Percentiles rank a stretch among this genome's conserved stretches.
Evolutionary conservation across 352 stramenopile genomes (phyloP).

Genomic region (Bremia lactucae): DNA sequence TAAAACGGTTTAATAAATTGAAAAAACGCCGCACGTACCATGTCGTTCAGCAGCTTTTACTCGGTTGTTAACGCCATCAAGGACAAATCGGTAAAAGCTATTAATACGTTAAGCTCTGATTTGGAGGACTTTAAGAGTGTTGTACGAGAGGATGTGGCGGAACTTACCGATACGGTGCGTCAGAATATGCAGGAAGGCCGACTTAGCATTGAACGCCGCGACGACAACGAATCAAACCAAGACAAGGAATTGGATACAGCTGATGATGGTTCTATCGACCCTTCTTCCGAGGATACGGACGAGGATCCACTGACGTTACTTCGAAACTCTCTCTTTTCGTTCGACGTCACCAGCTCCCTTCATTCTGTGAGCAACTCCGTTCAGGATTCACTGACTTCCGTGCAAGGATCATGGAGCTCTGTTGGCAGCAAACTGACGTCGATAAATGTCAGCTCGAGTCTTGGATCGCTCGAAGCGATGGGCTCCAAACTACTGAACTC

Average conservation of each 20-base stretch:
- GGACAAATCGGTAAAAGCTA: slow-evolving; percentile 56
- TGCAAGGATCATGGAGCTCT: slow-evolving; percentile 24
- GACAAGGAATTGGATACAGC: slow-evolving; percentile 4
- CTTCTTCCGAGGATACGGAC: too few relatives aligned
- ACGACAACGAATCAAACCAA: slow-evolving; percentile 21
- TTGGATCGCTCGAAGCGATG: slow-evolving; percentile 44
- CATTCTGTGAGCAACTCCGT: slow-evolving; percentile 26
- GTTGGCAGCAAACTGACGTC: slow-evolving; percentile 24
- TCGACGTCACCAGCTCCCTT: slow-evolving; percentile 29
- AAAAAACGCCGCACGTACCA: slow-evolving; percentile 5
- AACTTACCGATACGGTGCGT: slow-evolving; percentile 44
- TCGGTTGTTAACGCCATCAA: slow-evolving; percentile 36
- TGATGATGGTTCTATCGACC: too few relatives aligned
- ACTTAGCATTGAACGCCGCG: slow-evolving; percentile 31
- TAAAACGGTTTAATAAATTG: too few relatives aligned
- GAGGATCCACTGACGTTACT: slow-evolving; percentile 11
- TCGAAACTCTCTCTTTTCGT: slow-evolving; percentile 48
- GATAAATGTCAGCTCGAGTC: slow-evolving; percentile 17
- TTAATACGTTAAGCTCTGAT: slow-evolving; percentile 62
- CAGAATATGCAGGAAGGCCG: slow-evolving; percentile 38
- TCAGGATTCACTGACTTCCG: slow-evolving; percentile 20
- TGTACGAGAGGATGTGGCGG: slow-evolving; percentile 57
- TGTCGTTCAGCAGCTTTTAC: slow-evolving; percentile 43
- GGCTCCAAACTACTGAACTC: slow-evolving; percentile 62
- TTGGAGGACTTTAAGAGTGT: slow-evolving; percentile 60